Base-by-base conservation (phyloP, 495 filamentous ascomycete species). In the Extremus antarcticus region DNA sequence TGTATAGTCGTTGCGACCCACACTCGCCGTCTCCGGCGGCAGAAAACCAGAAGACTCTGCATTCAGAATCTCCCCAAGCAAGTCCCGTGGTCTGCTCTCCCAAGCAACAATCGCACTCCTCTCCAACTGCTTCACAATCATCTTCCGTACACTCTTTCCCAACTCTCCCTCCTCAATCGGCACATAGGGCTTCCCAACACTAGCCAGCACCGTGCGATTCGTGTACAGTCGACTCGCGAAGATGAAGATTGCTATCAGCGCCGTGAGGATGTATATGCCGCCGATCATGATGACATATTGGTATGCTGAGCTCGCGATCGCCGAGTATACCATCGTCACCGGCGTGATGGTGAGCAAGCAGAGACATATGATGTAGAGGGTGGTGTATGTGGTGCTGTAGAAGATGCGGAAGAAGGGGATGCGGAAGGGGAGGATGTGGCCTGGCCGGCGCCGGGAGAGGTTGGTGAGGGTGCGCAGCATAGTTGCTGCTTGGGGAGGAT, bases 201-300 rank as follows among this genome's bases (percentile, higher is more conserved):
- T 83, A 1, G 81, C 74, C 21, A 98, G 76, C 13, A 85, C 82
- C 32, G 74, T 85, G 38, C 87, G 80, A 63, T 85, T 90, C 23
- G 89, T 86, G 68, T 89, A 96, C n/a, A 97, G 78, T n/a, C 94
- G 76, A 23, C 81, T 80, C 29, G 83, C 78, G 59, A 96, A 97
- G 58, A 97, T 80, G 41, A 95, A 79, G 38, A 80, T 65, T 23
- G 86, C 76, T 50, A 91, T 63, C 21, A 87, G 43, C 38, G 85
- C 77, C 43, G 89, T 90, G 22, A 90, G 71, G 46, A 94, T 64
- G 65, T 94, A 91, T 61, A 77, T 78, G 45, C 87, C 83, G 17
- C 79, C 82, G 66, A 95, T 79, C 66, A 92, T 79, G 71, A 95
- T 87, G 60, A 94, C 79, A 68, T 94, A 88, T 70, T 83, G 85